Base-by-base conservation (phyloP, 2,329 filamentous ascomycete species). In the Colletotrichum sansevieriae region DNA sequence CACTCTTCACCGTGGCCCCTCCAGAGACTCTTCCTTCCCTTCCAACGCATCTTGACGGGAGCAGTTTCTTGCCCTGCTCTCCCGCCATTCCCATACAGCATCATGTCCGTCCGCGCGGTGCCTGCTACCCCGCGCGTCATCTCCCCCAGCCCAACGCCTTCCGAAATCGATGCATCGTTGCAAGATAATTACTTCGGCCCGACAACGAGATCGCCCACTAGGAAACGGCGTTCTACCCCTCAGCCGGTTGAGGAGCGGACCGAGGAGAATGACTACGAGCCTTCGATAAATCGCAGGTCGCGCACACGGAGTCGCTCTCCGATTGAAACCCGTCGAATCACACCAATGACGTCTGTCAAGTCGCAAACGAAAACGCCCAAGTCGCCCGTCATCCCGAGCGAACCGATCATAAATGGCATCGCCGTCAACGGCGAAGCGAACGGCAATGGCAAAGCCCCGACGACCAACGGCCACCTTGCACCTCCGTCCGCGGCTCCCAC, bases 71-170 rank as follows among this genome's bases (percentile, higher is more conserved):
- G 81, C 55, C 83, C 89, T 66, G 82, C 84, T 46, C 85, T 92
- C 2, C 89, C 90, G 54, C 86, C 87, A 44, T 91, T 91, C 70
- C 79, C 82, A 9, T 82, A 80, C 78, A 76, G 78, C 75, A 76
- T 78, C 75, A 88, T 90, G 83, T 84, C 80, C 60, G 83, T 87
- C 70, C 79, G 79, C 71, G 83, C 84, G 73, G 84, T 96, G 66
- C 94, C 95, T 65, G 87, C 87, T 65, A 96, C 92, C 65, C 94
- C 94, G 75, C 91, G 94, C 76, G 92, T 98, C 73, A 97, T 96
- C 74, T 97, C 94, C 12, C 94, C 95, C 46, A 96, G 94, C 63
- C 94, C 95, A 46, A 91, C 92, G 2, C 89, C 89, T 1, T 90
- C 89, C 22, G 89, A 91, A 65, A 78, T 78, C 37, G 82, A 84